Conservation (phyloP, 1,284 basidiomycete species). For the Ustilago shanxiensis region DNA sequence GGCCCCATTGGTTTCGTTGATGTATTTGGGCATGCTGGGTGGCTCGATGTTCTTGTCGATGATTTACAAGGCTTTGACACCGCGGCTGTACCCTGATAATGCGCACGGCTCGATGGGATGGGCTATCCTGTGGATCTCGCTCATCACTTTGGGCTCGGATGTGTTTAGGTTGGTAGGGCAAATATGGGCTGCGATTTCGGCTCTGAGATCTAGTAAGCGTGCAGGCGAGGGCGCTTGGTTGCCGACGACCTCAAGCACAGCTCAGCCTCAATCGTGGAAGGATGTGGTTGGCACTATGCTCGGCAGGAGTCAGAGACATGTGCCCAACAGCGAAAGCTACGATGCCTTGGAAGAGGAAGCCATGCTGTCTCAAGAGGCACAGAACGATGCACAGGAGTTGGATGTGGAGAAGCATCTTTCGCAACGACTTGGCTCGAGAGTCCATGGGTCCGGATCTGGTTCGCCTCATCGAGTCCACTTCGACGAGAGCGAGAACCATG, state of each 20-base stretch:
- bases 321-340: constrained; percentile 26
- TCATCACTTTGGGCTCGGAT: constrained; percentile 50
- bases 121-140: constrained; percentile 58
- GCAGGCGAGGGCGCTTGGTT: constrained; percentile 9
- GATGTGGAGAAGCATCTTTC: constrained; percentile 35
- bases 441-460: constrained; percentile 15
- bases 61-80: constrained; percentile 63
- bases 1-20: constrained; percentile 50
- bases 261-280: constrained; percentile 20
- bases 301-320: constrained; percentile 10
- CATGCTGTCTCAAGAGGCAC: constrained; percentile 38
- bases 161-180: constrained; percentile 47
- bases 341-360: constrained; percentile 44
- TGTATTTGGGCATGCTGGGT: constrained; percentile 55
- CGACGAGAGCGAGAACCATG: constrained; percentile 7
- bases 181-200: constrained; percentile 25
- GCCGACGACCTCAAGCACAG: not conserved
- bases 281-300: constrained; percentile 29
- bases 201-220: constrained; percentile 17
- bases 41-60: constrained; percentile 53
- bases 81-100: constrained; percentile 62
- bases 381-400: constrained; percentile 33
- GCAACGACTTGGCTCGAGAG: constrained; percentile 10
- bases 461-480: constrained; percentile 53
- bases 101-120: constrained; percentile 58